Base-by-base conservation (phyloP, 2,329 filamentous ascomycete genomes). In the Canariomyces notabilis region DNA sequence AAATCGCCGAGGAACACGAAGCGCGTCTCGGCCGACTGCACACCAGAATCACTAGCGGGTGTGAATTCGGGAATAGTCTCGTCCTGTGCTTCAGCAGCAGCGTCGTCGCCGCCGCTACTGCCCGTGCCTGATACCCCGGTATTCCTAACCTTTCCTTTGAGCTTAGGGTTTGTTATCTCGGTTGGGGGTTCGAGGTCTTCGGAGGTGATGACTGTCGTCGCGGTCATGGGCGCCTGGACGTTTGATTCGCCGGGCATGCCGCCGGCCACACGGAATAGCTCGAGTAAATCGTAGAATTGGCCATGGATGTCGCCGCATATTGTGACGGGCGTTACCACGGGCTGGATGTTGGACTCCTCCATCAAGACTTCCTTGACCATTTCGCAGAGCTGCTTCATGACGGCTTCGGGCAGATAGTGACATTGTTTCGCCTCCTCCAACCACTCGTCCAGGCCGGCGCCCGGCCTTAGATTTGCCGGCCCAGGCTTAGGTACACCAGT, bases 311-410 rank as follows among this genome's bases (percentile, higher is more conserved):
- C 93, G 63, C 93, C 93, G 63, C 93, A 97, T 53, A 98, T 86
- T 5, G 93, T 98, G 53, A 98, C 93, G 6, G 93, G 93, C 0
- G 93, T 95, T 44, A 86, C 82, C 16, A 98, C 91, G n/a, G 93
- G 93, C 66, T 97, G 93, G 49, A 98, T 97, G 66, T 98, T 98
- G 55, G 90, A 96, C 71, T 98, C 93, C 76, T 98, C 93, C 93
- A 98, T 98, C 61, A 98, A 77, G 56, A 89, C 94, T 70, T 97
- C 93, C 74, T 98, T 98, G 51, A 97, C 93, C 64, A 95, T 95
- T 73, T 98, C 93, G 67, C 93, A 98, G 39, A 98, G 78, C 67
- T 95, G 87, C 76, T 98, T 98, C 93, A 98, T 98, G 62, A 94
- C 89, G 52, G 84, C 73, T 70, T 98, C 93, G 40, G 93, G 93